Evolutionary conservation across 768 basidiomycete species (phyloP).

Genomic region (Clathrus columnatus): DNA sequence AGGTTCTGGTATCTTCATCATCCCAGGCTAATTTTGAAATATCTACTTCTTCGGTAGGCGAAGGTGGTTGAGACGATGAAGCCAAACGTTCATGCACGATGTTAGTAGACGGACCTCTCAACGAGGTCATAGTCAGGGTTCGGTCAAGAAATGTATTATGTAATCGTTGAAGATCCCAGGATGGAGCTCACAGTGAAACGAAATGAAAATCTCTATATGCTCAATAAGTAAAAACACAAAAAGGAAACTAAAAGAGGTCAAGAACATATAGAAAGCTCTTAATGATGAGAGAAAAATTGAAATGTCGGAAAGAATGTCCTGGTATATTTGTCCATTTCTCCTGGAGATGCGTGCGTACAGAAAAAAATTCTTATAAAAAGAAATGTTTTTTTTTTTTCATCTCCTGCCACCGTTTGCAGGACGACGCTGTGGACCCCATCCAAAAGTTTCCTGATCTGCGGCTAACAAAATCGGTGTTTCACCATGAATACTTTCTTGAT

Average conservation of each 20-base stretch:
- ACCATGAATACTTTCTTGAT: slow-evolving; percentile 16
- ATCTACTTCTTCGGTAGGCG: slow-evolving; percentile 40
- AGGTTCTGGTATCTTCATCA: slow-evolving; percentile 23
- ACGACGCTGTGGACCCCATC: slow-evolving; percentile 1
- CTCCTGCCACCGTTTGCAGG: background rate
- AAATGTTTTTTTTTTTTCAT: background rate
- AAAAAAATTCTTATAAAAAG: background rate
- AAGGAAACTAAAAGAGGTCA: no score
- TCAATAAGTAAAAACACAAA: no score
- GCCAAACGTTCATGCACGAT: slow-evolving; percentile 17
- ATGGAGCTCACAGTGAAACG: background rate
- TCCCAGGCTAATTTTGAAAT: slow-evolving; percentile 4
- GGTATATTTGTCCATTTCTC: no score
- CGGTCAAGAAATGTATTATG: background rate
- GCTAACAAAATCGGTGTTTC: slow-evolving; percentile 7
- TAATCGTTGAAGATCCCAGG: background rate
- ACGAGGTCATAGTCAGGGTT: slow-evolving; percentile 6
- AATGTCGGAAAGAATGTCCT: no score
- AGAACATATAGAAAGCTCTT: no score
- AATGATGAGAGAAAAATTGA: no score
- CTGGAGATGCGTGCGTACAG: background rate
- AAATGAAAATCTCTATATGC: background rate
- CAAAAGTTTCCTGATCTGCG: background rate
- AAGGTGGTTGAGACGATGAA: slow-evolving; percentile 30
- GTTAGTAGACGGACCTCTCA: background rate